Evolutionary conservation across 768 basidiomycete genomes (phyloP).

Genomic region (Macrolepiota fuliginosa): DNA sequence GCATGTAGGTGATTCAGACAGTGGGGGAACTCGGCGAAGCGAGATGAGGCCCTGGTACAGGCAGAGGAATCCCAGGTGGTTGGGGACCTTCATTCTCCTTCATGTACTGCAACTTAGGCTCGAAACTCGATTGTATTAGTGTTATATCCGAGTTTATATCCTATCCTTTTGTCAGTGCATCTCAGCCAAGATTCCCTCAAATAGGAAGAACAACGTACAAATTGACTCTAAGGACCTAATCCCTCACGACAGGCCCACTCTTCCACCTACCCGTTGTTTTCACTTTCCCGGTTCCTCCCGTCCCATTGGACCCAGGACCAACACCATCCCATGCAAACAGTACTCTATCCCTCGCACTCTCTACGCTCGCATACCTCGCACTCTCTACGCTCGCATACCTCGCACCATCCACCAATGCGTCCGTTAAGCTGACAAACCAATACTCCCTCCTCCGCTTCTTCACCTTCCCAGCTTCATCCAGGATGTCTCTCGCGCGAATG

Average conservation of each 20-base stretch:
- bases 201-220: no score
- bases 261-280: slow-evolving; percentile 19
- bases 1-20: no score
- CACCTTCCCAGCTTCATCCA: background rate
- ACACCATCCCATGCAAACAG: slow-evolving; percentile 26
- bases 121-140: no score
- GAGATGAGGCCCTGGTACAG: no score
- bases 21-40: no score
- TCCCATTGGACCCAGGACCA: background rate
- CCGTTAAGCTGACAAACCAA: slow-evolving; percentile 30
- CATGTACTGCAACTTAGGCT: no score
- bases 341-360: slow-evolving; percentile 25
- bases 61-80: no score
- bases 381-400: slow-evolving; percentile 15
- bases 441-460: slow-evolving; percentile 21
- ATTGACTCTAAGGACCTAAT: background rate
- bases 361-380: slow-evolving; percentile 10
- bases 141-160: no score
- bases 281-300: slow-evolving; percentile 12
- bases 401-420: slow-evolving; percentile 25
- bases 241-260: slow-evolving; percentile 25
- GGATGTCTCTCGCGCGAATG: slow-evolving; percentile 24
- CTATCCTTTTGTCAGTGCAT: no score
- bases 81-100: no score
- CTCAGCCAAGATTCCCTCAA: no score